A percentile compares a stretch with the other conserved stretches of the same genome.
Evolutionary conservation across 495 filamentous ascomycete species (phyloP).

Genomic region (Bacidia gigantensis): DNA sequence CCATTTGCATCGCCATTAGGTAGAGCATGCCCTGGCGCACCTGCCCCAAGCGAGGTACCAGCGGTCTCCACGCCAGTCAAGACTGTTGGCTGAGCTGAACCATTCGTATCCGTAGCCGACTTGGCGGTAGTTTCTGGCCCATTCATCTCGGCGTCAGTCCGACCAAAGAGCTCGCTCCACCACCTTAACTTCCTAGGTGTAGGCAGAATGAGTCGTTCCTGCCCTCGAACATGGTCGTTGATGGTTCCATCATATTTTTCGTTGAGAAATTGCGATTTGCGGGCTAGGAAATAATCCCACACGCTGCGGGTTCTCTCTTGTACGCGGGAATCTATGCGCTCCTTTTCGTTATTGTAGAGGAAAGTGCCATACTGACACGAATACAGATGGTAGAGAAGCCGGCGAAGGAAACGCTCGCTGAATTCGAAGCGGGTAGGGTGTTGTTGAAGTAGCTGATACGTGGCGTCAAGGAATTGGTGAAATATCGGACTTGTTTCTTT

Average conservation of each 20-base stretch:
- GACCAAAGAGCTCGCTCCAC: constrained; percentile 84
- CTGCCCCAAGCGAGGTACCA: constrained; percentile 22
- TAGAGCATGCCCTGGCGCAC: constrained; percentile 16
- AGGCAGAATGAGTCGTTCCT: constrained; percentile 77
- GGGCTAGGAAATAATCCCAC: constrained; percentile 86
- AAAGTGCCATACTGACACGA: constrained; percentile 97
- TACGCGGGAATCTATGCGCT: constrained; percentile 61
- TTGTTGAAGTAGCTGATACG: constrained; percentile 80
- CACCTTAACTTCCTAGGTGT: constrained; percentile 53
- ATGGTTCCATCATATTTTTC: constrained; percentile 59
- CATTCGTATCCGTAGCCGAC: background rate
- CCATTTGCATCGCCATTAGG: constrained; percentile 21
- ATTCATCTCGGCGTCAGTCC: constrained; percentile 89
- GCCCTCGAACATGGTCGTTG: constrained; percentile 62
- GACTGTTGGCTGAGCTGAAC: constrained; percentile 20
- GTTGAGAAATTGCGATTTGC: constrained; percentile 68
- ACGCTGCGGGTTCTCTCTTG: constrained; percentile 69
- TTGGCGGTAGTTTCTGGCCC: constrained; percentile 25
- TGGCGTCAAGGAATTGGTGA: constrained; percentile 94
- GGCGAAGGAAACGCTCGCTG: constrained; percentile 85
- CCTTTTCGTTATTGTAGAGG: constrained; percentile 86
- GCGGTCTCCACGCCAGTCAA: constrained; percentile 37
- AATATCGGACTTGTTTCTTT: constrained; percentile 95
- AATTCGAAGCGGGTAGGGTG: constrained; percentile 89
- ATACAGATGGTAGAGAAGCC: constrained; percentile 86